Conservation (phyloP, 2,329 filamentous ascomycete species). For the Aphanocladium album region DNA sequence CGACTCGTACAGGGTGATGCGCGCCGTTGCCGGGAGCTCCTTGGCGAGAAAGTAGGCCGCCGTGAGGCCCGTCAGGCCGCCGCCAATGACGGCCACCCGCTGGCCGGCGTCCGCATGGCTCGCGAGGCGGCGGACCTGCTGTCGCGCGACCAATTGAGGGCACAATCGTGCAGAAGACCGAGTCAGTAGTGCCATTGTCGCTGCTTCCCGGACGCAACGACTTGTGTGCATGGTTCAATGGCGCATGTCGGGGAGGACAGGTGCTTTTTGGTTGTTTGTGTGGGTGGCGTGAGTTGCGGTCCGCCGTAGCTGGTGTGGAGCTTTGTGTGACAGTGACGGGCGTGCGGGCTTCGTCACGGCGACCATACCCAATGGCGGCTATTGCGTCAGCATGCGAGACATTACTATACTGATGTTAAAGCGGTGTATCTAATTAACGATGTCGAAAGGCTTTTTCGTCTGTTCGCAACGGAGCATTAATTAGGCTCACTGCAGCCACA, state of each 20-base stretch:
- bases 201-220: conserved; percentile 2
- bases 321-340: conserved; percentile 11
- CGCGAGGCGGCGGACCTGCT: neutral
- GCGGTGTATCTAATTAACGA: too few relatives aligned
- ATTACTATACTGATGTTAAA: neutral
- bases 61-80: conserved; percentile 76
- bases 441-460: too few relatives aligned
- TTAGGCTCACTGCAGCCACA: too few relatives aligned
- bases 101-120: conserved; percentile 6
- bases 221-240: neutral
- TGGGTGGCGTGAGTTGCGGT: conserved; percentile 1
- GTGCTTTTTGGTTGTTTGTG: neutral
- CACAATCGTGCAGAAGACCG: neutral
- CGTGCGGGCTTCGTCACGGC: conserved; percentile 1
- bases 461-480: too few relatives aligned
- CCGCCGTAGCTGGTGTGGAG: neutral
- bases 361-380: neutral
- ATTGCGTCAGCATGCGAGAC: neutral
- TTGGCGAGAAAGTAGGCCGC: conserved; percentile 71
- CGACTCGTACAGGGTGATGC: conserved; percentile 78
- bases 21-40: conserved; percentile 55
- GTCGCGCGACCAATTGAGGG: neutral
- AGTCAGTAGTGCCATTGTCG: neutral
- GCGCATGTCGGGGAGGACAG: neutral
- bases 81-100: conserved; percentile 66